Evolutionary conservation across 1,284 basidiomycete genomes (phyloP).

Genomic region (Naganishia albida): DNA sequence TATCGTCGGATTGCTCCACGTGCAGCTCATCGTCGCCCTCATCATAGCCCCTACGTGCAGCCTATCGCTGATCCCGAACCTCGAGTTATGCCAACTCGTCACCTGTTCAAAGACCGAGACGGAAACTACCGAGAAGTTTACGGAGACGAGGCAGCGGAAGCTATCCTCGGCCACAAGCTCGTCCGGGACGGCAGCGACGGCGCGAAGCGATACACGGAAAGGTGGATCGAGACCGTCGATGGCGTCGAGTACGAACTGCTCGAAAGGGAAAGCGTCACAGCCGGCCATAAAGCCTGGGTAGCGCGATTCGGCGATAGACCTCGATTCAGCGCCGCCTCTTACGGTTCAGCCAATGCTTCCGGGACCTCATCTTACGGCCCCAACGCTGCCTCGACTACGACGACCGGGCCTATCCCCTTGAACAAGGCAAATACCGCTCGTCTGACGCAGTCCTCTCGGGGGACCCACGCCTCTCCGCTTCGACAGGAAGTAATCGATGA

Average conservation of each 20-base stretch:
- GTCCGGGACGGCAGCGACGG: slow-evolving; percentile 25
- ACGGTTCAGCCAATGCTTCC: neutral
- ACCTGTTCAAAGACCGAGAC: slow-evolving; percentile 42
- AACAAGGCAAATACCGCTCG: slow-evolving; percentile 14
- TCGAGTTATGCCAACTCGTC: slow-evolving; percentile 40
- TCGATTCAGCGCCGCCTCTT: neutral
- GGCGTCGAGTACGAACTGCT: slow-evolving; percentile 31
- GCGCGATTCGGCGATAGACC: slow-evolving; percentile 28
- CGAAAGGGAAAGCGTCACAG: slow-evolving; percentile 29
- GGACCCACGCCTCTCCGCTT: slow-evolving; percentile 16
- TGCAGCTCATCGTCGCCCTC: neutral
- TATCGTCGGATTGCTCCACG: neutral
- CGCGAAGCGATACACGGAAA: slow-evolving; percentile 22
- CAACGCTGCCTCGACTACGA: slow-evolving; percentile 7
- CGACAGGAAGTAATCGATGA: slow-evolving; percentile 16
- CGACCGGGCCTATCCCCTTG: slow-evolving; percentile 13
- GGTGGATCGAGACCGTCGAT: slow-evolving; percentile 33
- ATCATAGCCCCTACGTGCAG: slow-evolving; percentile 47
- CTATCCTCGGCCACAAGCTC: slow-evolving; percentile 40
- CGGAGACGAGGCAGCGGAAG: slow-evolving; percentile 45
- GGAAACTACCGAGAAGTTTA: slow-evolving; percentile 48
- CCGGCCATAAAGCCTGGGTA: slow-evolving; percentile 31
- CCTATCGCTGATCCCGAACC: slow-evolving; percentile 48
- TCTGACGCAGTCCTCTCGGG: neutral
- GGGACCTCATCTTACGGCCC: neutral